Conservation (phyloP, 1,284 basidiomycete species). For the Leccinum cinnamomeum region DNA sequence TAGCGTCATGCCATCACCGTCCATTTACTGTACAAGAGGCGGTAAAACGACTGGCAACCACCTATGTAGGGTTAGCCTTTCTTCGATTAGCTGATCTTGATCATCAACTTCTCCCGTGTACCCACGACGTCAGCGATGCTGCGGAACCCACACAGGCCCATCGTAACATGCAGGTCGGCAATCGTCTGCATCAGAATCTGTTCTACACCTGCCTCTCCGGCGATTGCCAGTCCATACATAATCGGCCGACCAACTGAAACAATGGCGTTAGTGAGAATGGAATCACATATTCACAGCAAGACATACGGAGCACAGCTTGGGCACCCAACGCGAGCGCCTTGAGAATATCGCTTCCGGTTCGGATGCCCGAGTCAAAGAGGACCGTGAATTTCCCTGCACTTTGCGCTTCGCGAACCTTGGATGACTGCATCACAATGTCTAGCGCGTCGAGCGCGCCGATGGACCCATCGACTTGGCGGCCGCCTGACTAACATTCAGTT, state of each 20-base stretch:
- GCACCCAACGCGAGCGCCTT: conserved; percentile 75
- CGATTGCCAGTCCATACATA: conserved; percentile 55
- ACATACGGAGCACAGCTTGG: conserved; percentile 59
- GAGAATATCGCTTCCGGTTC: conserved; percentile 73
- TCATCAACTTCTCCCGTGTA: conserved; percentile 31
- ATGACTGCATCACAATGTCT: conserved; percentile 57
- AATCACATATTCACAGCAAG: background rate
- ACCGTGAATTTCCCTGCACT: conserved; percentile 60
- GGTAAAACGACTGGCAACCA: background rate
- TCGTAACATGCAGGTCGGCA: conserved; percentile 55
- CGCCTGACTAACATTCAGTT: conserved; percentile 44
- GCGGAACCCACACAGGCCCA: conserved; percentile 46
- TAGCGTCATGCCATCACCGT: background rate
- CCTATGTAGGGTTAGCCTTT: background rate
- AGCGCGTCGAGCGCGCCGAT: conserved; percentile 72
- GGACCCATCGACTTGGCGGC: conserved; percentile 80
- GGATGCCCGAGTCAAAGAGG: conserved; percentile 79
- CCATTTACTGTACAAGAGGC: background rate
- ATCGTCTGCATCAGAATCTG: conserved; percentile 50
- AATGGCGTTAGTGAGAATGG: background rate
- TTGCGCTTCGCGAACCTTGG: conserved; percentile 58
- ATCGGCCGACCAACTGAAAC: conserved; percentile 45
- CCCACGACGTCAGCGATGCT: conserved; percentile 40
- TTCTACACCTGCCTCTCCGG: conserved; percentile 54
- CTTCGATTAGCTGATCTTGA: conserved; percentile 17